These are phyloP conservation scores for Pleurotus citrinopileatus DNA, from an alignment of 768 basidiomycete genomes.

Conservation along the genomic window DNA sequence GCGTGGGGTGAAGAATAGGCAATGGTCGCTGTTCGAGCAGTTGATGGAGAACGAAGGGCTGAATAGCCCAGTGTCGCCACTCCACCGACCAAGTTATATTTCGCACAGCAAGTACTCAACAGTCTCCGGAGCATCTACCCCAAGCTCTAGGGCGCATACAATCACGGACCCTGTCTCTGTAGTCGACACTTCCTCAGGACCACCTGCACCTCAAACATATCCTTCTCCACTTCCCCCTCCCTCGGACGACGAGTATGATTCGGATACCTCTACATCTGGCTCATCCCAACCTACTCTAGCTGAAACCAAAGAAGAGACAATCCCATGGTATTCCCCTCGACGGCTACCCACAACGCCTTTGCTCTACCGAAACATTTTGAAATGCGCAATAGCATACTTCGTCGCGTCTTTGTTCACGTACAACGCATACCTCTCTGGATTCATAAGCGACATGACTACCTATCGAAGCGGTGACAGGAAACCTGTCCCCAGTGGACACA, in stretches of 20 bases:
- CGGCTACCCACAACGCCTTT: slow-evolving; percentile 40
- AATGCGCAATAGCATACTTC: slow-evolving; percentile 90
- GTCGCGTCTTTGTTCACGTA: slow-evolving; percentile 93
- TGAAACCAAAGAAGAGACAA: not conserved
- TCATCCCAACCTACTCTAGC: slow-evolving; percentile 4
- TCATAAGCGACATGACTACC: slow-evolving; percentile 61
- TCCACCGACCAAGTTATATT: slow-evolving; percentile 13
- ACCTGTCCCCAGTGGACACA: slow-evolving; percentile 82
- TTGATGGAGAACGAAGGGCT: slow-evolving; percentile 67
- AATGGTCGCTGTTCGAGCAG: slow-evolving; percentile 71
- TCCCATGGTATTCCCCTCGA: slow-evolving; percentile 9
- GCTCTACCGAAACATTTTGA: slow-evolving; percentile 72
- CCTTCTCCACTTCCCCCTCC: slow-evolving; percentile 15
- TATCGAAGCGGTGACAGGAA: slow-evolving; percentile 43
- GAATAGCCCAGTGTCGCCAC: slow-evolving; percentile 20
- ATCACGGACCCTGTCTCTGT: not conserved
- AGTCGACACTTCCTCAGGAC: not conserved
- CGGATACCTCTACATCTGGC: slow-evolving; percentile 11
- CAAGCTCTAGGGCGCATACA: not conserved
- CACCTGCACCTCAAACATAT: not conserved
- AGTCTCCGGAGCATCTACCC: not conserved
- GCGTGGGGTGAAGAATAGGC: slow-evolving; percentile 8
- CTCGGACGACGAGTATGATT: slow-evolving; percentile 15
- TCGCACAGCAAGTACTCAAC: not conserved
- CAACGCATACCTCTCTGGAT: slow-evolving; percentile 64